A percentile compares a stretch with the other conserved stretches of the same genome.
These are phyloP conservation scores for Pseudogymnoascus destructans DNA, from an alignment of 2,329 filamentous ascomycete species.

Conservation along the genomic window DNA sequence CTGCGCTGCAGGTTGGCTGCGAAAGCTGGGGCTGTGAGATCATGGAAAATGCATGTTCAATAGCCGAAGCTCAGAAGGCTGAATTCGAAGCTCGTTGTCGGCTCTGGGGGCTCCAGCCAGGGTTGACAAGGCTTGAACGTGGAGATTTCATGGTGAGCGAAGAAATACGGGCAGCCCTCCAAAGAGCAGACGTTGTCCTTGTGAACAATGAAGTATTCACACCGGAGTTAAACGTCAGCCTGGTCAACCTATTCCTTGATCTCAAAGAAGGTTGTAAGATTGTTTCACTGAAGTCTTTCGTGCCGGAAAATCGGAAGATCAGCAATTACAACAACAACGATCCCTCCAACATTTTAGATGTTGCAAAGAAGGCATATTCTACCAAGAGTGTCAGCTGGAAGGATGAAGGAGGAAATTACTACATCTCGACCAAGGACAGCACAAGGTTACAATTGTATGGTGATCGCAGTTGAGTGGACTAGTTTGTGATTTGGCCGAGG, in stretches of 20 bases:
- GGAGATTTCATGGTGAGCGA: conserved; percentile 72
- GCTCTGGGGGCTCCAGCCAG: conserved; percentile 76
- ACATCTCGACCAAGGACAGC: conserved; percentile 59
- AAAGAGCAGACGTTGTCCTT: conserved; percentile 83
- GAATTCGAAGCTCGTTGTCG: conserved; percentile 79
- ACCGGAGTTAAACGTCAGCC: conserved; percentile 67
- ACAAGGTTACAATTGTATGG: conserved; percentile 13
- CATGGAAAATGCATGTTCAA: conserved; percentile 78
- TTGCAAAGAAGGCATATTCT: conserved; percentile 59
- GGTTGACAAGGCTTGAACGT: conserved; percentile 63
- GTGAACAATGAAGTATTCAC: conserved; percentile 98
- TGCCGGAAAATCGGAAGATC: conserved; percentile 65
- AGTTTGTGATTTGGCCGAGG: conserved; percentile 3
- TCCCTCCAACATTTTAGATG: conserved; percentile 69
- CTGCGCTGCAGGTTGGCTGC: conserved; percentile 83
- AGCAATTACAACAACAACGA: conserved; percentile 61
- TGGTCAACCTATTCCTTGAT: conserved; percentile 85
- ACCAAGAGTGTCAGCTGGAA: conserved; percentile 78
- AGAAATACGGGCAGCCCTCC: conserved; percentile 58
- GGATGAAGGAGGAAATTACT: conserved; percentile 70
- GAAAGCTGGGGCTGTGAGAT: conserved; percentile 95
- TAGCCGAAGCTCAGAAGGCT: conserved; percentile 64
- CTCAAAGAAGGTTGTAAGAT: conserved; percentile 83
- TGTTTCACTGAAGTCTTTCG: conserved; percentile 85
- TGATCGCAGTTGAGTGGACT: conserved; percentile 1